Evolutionary conservation across 75 land plant species (phyloP).

Genomic region (Picea glauca): DNA sequence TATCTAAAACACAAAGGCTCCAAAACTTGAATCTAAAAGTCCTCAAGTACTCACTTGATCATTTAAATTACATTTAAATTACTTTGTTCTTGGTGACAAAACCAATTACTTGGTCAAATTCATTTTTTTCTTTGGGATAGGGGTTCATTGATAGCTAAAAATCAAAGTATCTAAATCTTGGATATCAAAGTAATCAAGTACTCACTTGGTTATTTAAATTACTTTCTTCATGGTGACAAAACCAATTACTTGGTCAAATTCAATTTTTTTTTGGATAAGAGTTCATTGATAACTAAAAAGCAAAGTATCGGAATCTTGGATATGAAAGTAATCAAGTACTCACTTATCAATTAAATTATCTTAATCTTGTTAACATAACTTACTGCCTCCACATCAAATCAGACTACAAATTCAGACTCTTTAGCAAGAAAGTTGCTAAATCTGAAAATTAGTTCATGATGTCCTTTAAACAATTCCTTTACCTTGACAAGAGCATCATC

Average conservation of each 20-base stretch:
- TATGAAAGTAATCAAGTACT: no score
- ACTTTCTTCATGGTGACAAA: conserved; percentile 96
- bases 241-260: conserved; percentile 77
- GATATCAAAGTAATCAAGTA: no score
- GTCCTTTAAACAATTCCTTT: no score
- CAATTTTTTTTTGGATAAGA: no score
- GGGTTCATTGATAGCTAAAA: conserved; percentile 9
- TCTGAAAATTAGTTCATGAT: no score
- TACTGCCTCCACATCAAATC: conserved; percentile 77
- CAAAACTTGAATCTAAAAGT: background rate
- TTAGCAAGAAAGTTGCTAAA: conserved; percentile 92
- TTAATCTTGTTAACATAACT: conserved; percentile 96
- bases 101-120: conserved; percentile 78
- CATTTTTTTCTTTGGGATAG: conserved; percentile 57
- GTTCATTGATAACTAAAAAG: no score
- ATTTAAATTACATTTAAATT: background rate
- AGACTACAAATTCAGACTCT: conserved; percentile 82
- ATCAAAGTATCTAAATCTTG: background rate
- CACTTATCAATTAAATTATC: no score
- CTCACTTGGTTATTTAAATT: background rate
- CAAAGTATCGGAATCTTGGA: no score
- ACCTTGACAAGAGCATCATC: conserved; percentile 79
- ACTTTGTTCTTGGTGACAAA: conserved; percentile 96
- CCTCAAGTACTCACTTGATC: background rate
- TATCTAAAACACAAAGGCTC: background rate